A percentile compares a stretch with the other conserved stretches of the same genome.
Conservation (phyloP, 2,329 filamentous ascomycete genomes). For the Pseudocercospora ulei region DNA sequence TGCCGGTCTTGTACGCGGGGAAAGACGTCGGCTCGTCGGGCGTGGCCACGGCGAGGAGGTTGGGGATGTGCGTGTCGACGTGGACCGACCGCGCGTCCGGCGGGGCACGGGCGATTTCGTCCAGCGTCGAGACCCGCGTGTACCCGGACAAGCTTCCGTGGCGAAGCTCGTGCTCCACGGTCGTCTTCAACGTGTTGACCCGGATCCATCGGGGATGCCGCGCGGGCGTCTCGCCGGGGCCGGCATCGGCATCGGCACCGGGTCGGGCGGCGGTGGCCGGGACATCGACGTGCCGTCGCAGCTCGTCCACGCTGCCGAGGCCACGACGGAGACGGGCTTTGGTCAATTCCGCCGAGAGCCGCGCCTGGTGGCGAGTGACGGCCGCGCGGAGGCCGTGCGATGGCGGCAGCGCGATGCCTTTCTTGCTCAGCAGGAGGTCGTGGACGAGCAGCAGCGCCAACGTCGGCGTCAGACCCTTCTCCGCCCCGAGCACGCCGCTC, state of each 20-base stretch:
- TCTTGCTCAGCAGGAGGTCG: constrained; percentile 72
- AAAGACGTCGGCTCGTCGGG: constrained; percentile 64
- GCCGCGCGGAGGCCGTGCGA: constrained; percentile 67
- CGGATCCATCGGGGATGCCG: constrained; percentile 83
- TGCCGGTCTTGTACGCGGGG: constrained; percentile 62
- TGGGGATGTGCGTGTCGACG: constrained; percentile 72
- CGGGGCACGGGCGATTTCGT: constrained; percentile 42
- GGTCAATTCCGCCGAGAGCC: constrained; percentile 72
- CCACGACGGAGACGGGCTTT: constrained; percentile 65
- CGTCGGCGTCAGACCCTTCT: constrained; percentile 75
- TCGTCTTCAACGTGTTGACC: constrained; percentile 68
- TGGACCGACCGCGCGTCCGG: constrained; percentile 47
- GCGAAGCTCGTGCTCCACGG: constrained; percentile 61
- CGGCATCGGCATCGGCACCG: constrained; percentile 24
- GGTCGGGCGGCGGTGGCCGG: constrained; percentile 28
- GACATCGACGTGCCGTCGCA: constrained; percentile 52
- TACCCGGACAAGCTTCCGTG: constrained; percentile 58
- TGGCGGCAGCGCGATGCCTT: constrained; percentile 69
- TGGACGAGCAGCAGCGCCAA: constrained; percentile 75
- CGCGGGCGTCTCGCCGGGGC: constrained; percentile 30
- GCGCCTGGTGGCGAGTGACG: constrained; percentile 69
- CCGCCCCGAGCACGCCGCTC: constrained; percentile 62
- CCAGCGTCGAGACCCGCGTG: constrained; percentile 47
- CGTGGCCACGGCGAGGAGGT: constrained; percentile 64
- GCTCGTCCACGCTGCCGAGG: constrained; percentile 55